These are phyloP conservation scores for Lenzites betulinus DNA, from an alignment of 768 basidiomycete species.

Conservation along the genomic window DNA sequence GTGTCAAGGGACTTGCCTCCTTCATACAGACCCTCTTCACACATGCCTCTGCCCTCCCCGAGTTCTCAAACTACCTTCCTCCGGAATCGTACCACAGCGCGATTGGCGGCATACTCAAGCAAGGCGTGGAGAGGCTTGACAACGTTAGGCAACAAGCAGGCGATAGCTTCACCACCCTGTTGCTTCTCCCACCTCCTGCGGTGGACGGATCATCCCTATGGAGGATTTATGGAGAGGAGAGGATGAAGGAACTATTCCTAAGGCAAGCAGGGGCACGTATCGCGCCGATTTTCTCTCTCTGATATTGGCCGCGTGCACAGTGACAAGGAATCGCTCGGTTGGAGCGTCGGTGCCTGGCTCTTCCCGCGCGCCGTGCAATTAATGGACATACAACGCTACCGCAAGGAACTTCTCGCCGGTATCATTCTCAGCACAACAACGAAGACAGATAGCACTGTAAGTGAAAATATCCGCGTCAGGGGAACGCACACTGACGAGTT, in stretches of 20 bases:
- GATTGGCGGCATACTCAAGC: conserved; percentile 76
- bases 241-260: conserved; percentile 57
- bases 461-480: conserved; percentile 30
- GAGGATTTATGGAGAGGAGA: conserved; percentile 48
- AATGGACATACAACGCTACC: conserved; percentile 63
- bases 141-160: conserved; percentile 86
- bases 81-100: conserved; percentile 54
- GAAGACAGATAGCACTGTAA: conserved; percentile 82
- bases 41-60: conserved; percentile 41
- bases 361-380: conserved; percentile 73
- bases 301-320: conserved; percentile 24
- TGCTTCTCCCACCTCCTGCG: conserved; percentile 48
- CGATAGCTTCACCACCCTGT: conserved; percentile 52
- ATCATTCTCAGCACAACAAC: conserved; percentile 80
- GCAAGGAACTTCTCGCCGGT: conserved; percentile 63
- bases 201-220: conserved; percentile 46
- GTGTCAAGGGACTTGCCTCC: conserved; percentile 63
- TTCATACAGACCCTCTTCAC: conserved; percentile 54
- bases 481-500: too few species aligned
- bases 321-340: conserved; percentile 42
- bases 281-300: not conserved
- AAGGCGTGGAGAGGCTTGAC: conserved; percentile 88
- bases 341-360: conserved; percentile 75
- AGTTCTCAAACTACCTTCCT: conserved; percentile 63
- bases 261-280: conserved; percentile 38